Percentiles rank a stretch among this genome's conserved stretches.
Evolutionary conservation across 768 basidiomycete species (phyloP).

Genomic region (Leccinum broughii): DNA sequence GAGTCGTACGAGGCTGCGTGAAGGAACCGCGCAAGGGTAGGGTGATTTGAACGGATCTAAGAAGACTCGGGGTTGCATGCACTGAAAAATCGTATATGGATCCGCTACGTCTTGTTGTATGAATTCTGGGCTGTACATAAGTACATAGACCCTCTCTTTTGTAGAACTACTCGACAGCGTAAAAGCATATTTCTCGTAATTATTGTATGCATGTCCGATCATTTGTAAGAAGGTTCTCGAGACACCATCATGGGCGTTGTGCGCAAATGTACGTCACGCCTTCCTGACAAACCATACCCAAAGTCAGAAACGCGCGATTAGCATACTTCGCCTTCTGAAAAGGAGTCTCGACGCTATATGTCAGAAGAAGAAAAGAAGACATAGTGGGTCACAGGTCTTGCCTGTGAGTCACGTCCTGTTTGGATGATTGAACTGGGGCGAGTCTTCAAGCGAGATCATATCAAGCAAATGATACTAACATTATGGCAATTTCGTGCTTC

Average conservation of each 20-base stretch:
- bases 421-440: too few species aligned
- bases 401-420: too few species aligned
- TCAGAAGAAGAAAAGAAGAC: too few species aligned
- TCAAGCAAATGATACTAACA: too few species aligned
- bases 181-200: neutral
- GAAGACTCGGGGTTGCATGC: neutral
- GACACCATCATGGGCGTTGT: neutral
- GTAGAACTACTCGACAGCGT: neutral
- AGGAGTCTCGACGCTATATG: too few species aligned
- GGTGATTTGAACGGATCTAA: constrained; percentile 7
- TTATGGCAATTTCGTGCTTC: too few species aligned
- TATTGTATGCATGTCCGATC: neutral
- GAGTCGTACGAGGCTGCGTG: constrained; percentile 30
- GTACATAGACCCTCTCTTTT: constrained; percentile 2
- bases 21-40: neutral
- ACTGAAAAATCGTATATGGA: neutral
- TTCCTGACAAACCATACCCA: neutral
- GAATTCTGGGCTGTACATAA: neutral
- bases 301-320: too few species aligned
- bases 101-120: constrained; percentile 1
- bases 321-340: too few species aligned
- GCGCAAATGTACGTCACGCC: neutral
- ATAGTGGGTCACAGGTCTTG: too few species aligned
- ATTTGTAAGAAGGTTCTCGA: neutral
- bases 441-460: too few species aligned